These are phyloP conservation scores for Coemansia reversa DNA, from an alignment of 192 early-diverging fungal genomes.

Conservation along the genomic window DNA sequence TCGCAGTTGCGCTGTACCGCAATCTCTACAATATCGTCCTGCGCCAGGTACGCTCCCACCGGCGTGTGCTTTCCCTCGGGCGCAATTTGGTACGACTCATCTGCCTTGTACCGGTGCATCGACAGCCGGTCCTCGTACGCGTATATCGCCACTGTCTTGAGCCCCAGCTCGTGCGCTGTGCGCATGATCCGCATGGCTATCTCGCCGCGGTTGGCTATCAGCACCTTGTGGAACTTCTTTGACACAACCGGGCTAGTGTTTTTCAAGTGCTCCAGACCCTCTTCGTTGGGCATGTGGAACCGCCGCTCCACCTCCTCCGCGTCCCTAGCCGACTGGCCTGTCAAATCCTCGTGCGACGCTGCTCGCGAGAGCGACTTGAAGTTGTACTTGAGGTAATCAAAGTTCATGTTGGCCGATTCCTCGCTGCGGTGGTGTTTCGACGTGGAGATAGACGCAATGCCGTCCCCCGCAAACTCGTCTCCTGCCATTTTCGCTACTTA, in stretches of 20 bases:
- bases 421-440: constrained; percentile 32
- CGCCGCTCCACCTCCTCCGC: constrained; percentile 51
- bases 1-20: constrained; percentile 77
- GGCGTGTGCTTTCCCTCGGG: constrained; percentile 72
- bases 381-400: constrained; percentile 55
- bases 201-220: constrained; percentile 68
- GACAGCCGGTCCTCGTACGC: constrained; percentile 87
- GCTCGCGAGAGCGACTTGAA: constrained; percentile 53
- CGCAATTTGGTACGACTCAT: constrained; percentile 96
- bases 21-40: constrained; percentile 88
- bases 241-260: constrained; percentile 51
- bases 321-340: constrained; percentile 14
- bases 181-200: constrained; percentile 95
- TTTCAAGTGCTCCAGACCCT: constrained; percentile 52
- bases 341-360: constrained; percentile 46
- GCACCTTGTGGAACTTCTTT: constrained; percentile 53
- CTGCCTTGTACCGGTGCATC: constrained; percentile 95
- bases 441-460: constrained; percentile 39
- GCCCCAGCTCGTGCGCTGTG: constrained; percentile 87
- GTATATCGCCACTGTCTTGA: constrained; percentile 87
- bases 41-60: constrained; percentile 93
- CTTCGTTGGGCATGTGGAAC: constrained; percentile 57
- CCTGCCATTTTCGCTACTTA: constrained; percentile 36
- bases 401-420: constrained; percentile 46
- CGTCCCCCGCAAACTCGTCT: constrained; percentile 31